Evolutionary conservation across 495 filamentous ascomycete species (phyloP).

Genomic region (Annulohypoxylon maeteangense): DNA sequence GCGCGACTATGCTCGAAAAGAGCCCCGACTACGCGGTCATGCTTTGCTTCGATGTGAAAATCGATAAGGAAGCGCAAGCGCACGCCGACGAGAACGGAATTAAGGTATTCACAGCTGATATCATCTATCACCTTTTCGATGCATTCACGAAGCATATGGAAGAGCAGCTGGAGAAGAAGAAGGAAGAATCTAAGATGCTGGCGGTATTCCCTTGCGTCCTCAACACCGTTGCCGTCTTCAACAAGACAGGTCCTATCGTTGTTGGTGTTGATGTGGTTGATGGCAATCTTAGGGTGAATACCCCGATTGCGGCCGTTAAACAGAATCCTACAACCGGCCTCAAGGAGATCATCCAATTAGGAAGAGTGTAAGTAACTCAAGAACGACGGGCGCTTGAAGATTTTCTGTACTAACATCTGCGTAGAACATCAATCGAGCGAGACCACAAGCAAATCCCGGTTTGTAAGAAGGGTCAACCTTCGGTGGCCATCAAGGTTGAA

Average conservation of each 20-base stretch:
- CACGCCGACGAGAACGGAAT: constrained; percentile 96
- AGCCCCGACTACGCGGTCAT: constrained; percentile 95
- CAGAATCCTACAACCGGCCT: constrained; percentile 78
- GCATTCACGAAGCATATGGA: constrained; percentile 95
- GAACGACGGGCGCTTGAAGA: background rate
- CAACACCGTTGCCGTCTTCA: constrained; percentile 91
- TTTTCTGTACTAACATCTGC: constrained; percentile 26
- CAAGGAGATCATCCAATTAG: constrained; percentile 84
- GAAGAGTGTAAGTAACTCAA: constrained; percentile 85
- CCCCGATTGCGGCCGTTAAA: constrained; percentile 87
- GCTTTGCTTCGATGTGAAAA: constrained; percentile 99
- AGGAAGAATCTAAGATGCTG: constrained; percentile 93
- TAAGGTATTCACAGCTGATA: constrained; percentile 98
- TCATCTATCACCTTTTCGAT: constrained; percentile 99
- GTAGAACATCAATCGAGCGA: constrained; percentile 89
- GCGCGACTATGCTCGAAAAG: constrained; percentile 96
- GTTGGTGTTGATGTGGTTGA: constrained; percentile 95
- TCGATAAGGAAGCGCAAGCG: constrained; percentile 92
- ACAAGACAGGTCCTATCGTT: constrained; percentile 96
- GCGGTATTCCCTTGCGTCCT: constrained; percentile 98
- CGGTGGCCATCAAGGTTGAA: constrained; percentile 97
- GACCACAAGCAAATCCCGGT: constrained; percentile 94
- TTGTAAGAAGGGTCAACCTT: constrained; percentile 95
- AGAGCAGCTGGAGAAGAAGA: constrained; percentile 83
- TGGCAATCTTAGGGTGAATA: constrained; percentile 83